These are phyloP conservation scores for Leccinum subgranulosum DNA, from an alignment of 768 basidiomycete species.

Conservation along the genomic window DNA sequence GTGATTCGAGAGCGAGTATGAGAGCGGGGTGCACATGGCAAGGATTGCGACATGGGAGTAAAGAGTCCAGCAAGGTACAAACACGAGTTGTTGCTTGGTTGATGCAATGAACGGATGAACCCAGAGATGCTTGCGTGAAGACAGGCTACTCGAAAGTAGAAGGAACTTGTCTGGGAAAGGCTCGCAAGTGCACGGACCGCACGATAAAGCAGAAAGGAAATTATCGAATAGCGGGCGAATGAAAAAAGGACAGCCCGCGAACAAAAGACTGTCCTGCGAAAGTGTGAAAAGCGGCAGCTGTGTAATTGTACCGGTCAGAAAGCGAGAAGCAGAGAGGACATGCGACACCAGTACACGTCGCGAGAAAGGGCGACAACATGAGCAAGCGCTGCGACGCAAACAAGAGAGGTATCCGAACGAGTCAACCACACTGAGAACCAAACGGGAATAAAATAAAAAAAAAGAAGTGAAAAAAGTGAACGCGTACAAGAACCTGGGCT, in stretches of 20 bases:
- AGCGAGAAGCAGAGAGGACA: slow-evolving; percentile 26
- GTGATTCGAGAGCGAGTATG: not conserved
- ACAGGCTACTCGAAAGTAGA: slow-evolving; percentile 21
- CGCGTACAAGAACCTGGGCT: slow-evolving; percentile 36
- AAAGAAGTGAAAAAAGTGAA: slow-evolving; percentile 16
- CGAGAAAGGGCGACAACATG: slow-evolving; percentile 29
- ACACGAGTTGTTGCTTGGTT: slow-evolving; percentile 16
- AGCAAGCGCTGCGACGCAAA: slow-evolving; percentile 21
- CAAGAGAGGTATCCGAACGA: slow-evolving; percentile 36
- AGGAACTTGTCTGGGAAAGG: slow-evolving; percentile 13
- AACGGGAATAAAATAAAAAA: slow-evolving; percentile 35
- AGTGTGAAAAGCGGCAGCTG: slow-evolving; percentile 27
- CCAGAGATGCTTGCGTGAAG: slow-evolving; percentile 13
- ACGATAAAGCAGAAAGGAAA: slow-evolving; percentile 23
- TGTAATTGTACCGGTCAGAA: slow-evolving; percentile 30
- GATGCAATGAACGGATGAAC: slow-evolving; percentile 28
- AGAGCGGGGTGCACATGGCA: slow-evolving; percentile 7
- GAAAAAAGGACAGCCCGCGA: slow-evolving; percentile 24
- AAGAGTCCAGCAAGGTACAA: slow-evolving; percentile 24
- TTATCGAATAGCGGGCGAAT: slow-evolving; percentile 29
- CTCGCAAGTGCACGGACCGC: slow-evolving; percentile 19
- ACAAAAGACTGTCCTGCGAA: slow-evolving; percentile 23
- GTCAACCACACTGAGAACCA: slow-evolving; percentile 34
- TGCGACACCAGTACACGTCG: slow-evolving; percentile 30
- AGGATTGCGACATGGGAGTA: slow-evolving; percentile 15